phyloP scores from a whole-genome alignment of 805 yeast species.

The Wickerhamomyces silvicola region DNA sequence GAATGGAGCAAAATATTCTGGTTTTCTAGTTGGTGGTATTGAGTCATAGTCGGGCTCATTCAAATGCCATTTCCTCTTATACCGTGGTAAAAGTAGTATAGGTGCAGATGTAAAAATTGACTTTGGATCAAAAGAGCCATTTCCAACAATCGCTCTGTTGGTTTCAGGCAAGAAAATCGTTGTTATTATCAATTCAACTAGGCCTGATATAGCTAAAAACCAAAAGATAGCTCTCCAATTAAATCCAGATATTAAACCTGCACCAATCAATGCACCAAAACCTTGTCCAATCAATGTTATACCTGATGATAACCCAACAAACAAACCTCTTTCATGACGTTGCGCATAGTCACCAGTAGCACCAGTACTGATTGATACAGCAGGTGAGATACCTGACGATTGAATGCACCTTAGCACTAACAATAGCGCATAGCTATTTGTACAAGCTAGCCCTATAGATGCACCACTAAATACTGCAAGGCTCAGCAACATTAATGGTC shows the following conservation, averaged over 20 bases:
- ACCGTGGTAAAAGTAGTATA: slow-evolving; percentile 21
- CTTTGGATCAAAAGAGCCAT: slow-evolving; percentile 57
- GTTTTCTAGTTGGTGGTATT: slow-evolving; percentile 15
- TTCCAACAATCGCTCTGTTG: slow-evolving; percentile 63
- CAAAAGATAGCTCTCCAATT: slow-evolving; percentile 79
- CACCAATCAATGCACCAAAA: slow-evolving; percentile 68
- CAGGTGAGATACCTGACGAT: slow-evolving; percentile 71
- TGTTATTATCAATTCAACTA: slow-evolving; percentile 31
- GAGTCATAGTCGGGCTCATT: slow-evolving; percentile 27
- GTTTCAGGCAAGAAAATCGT: slow-evolving; percentile 65
- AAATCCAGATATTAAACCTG: slow-evolving; percentile 34
- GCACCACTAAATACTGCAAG: slow-evolving; percentile 51
- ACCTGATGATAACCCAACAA: slow-evolving; percentile 61
- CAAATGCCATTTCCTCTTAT: slow-evolving; percentile 18
- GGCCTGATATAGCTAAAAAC: slow-evolving; percentile 65
- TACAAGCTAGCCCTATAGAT: slow-evolving; percentile 59
- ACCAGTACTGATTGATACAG: slow-evolving; percentile 65
- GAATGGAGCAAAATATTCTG: slow-evolving; percentile 33
- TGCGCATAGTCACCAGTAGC: slow-evolving; percentile 69
- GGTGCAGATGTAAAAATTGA: slow-evolving; percentile 38
- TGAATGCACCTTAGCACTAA: slow-evolving; percentile 66
- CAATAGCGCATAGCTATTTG: slow-evolving; percentile 53
- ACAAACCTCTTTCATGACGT: slow-evolving; percentile 60
- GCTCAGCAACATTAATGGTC: slow-evolving; percentile 58
- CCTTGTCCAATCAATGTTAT: slow-evolving; percentile 67